Evolutionary conservation across 768 basidiomycete species (phyloP).

Genomic region (Xanthoconium stramineum): DNA sequence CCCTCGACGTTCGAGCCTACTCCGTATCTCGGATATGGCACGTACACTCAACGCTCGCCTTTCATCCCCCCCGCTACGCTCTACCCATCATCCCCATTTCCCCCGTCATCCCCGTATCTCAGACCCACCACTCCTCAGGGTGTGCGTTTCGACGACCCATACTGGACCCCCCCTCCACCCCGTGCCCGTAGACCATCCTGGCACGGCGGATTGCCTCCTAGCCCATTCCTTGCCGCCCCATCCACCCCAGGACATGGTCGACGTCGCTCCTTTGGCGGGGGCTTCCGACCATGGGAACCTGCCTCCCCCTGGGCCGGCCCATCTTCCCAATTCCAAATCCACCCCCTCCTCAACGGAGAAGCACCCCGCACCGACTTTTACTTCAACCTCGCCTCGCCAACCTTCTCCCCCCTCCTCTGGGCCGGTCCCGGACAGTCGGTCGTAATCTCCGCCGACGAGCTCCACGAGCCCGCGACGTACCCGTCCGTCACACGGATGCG

Average conservation of each 20-base stretch:
- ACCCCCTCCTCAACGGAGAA: slow-evolving; percentile 47
- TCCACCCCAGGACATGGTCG: slow-evolving; percentile 11
- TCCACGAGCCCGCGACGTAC: slow-evolving; percentile 52
- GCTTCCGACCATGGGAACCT: slow-evolving; percentile 17
- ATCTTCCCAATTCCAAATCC: slow-evolving; percentile 28
- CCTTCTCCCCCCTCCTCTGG: slow-evolving; percentile 43
- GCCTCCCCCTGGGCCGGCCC: slow-evolving; percentile 23
- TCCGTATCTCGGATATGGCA: slow-evolving; percentile 33
- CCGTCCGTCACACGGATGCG: slow-evolving; percentile 52
- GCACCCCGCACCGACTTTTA: slow-evolving; percentile 41
- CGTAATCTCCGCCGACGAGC: slow-evolving; percentile 42
- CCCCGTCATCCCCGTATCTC: slow-evolving; percentile 27
- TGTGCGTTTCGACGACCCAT: slow-evolving; percentile 20
- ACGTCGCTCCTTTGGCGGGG: slow-evolving; percentile 30
- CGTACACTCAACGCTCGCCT: slow-evolving; percentile 37
- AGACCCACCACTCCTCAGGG: slow-evolving; percentile 29
- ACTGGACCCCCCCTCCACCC: slow-evolving; percentile 24
- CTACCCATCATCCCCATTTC: slow-evolving; percentile 37
- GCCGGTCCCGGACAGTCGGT: slow-evolving; percentile 37
- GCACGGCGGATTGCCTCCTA: slow-evolving; percentile 33
- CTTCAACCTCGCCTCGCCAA: slow-evolving; percentile 53
- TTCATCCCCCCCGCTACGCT: slow-evolving; percentile 42
- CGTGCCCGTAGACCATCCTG: slow-evolving; percentile 43
- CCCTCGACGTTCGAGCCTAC: slow-evolving; percentile 36
- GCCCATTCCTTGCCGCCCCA: slow-evolving; percentile 23